Base-by-base conservation (phyloP, 1,284 basidiomycete genomes). In the Naganishia liquefaciens region DNA sequence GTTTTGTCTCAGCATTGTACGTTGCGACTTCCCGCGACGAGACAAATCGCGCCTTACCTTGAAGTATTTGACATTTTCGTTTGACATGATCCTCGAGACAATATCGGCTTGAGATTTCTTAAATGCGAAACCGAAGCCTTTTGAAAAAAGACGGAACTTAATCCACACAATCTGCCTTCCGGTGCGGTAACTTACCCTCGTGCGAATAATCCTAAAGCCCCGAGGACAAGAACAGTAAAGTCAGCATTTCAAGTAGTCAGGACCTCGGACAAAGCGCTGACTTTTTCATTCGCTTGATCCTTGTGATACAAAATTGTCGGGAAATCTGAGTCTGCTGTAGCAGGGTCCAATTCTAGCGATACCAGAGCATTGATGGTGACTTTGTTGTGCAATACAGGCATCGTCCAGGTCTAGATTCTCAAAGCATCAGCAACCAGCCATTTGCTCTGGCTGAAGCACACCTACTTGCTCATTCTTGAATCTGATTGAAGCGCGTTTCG, bases 401-500 rank as follows among this genome's bases (percentile, higher is more conserved):
- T 73, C 19, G 70, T 70, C 73, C 73, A 74, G 63, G 66, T 53
- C 72, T 72, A 40, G n/a, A 52, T 19, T 40, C 4, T 27, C 25
- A 30, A 11, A 19, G 27, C 27, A 54, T 46, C 27, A 54, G 39
- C 30, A 15, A 19, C 7, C 51, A 39, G 10, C 17, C 3, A 21
- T 19, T 5, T 17, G n/a, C 39, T 10, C 27, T 37, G 6, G 39
- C 0, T 17, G 40, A 5, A 15, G 40, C 40, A 21, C 3, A 63
- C 70, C 51, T 52, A 70, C 70, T 62, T 74, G 73, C 64, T 75
- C 73, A 66, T 75, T 74, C 69, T 73, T 74, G 69, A 75, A 75
- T 52, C 62, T 63, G 21, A 23, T 17, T 2, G n/a, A 13, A 43
- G n/a, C 5, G 30, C 23, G 19, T 19, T 7, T 46, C 2, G n/a